These are phyloP conservation scores for Chaetomium sp. DNA, from an alignment of 2,329 filamentous ascomycete species.

Conservation along the genomic window DNA sequence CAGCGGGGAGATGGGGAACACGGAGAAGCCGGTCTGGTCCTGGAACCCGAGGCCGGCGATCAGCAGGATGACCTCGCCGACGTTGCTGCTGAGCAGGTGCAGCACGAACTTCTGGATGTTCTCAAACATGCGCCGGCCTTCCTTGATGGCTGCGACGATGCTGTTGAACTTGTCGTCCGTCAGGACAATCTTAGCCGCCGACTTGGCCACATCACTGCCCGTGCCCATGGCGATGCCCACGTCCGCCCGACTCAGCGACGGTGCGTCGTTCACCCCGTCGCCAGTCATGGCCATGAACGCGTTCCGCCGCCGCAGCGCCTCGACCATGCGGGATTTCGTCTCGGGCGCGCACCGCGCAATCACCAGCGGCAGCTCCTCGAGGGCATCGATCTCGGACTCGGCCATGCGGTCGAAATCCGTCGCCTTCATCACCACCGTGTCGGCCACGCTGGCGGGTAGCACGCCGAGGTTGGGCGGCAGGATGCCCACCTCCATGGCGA, in stretches of 20 bases:
- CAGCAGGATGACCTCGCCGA: constrained; percentile 75
- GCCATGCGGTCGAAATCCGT: constrained; percentile 71
- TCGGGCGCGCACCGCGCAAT: constrained; percentile 78
- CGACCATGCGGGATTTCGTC: constrained; percentile 88
- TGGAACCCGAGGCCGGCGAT: constrained; percentile 79
- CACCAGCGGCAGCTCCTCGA: constrained; percentile 71
- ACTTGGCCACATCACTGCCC: constrained; percentile 80
- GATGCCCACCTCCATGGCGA: constrained; percentile 73
- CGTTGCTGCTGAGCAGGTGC: constrained; percentile 72
- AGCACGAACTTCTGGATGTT: constrained; percentile 86
- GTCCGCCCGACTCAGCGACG: constrained; percentile 72
- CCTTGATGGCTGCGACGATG: constrained; percentile 75
- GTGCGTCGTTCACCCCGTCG: constrained; percentile 82
- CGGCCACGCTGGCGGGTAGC: constrained; percentile 56
- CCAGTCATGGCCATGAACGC: constrained; percentile 82
- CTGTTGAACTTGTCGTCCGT: constrained; percentile 86
- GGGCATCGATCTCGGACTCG: constrained; percentile 66
- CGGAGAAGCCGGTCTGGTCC: constrained; percentile 62
- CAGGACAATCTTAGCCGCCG: constrained; percentile 72
- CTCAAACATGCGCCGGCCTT: constrained; percentile 79
- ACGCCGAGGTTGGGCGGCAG: constrained; percentile 56
- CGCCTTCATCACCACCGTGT: constrained; percentile 66
- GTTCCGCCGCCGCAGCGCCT: constrained; percentile 70
- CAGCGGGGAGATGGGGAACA: constrained; percentile 79
- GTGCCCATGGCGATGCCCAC: constrained; percentile 90